A percentile compares a stretch with the other conserved stretches of the same genome.
Evolutionary conservation across 768 basidiomycete genomes (phyloP).

Genomic region (Suillus alpinus): DNA sequence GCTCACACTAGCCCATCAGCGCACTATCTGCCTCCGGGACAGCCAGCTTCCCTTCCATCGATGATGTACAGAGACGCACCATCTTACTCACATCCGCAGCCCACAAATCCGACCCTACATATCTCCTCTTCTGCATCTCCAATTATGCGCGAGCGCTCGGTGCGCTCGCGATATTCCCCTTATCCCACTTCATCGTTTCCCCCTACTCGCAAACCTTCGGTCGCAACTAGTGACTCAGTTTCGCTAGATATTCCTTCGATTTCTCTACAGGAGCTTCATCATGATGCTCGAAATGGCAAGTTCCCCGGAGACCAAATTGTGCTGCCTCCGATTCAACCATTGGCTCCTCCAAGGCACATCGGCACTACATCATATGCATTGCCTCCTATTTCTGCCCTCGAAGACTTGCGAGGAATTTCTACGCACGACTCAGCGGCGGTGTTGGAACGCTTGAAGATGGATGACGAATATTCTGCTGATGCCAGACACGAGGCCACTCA

Average conservation of each 20-base stretch:
- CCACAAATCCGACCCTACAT: constrained; percentile 29
- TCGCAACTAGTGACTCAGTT: constrained; percentile 23
- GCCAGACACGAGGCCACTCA: constrained; percentile 19
- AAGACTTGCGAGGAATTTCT: constrained; percentile 53
- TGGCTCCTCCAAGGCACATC: constrained; percentile 24
- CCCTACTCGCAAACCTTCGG: constrained; percentile 23
- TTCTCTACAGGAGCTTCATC: constrained; percentile 28
- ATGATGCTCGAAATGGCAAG: constrained; percentile 25
- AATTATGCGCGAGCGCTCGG: constrained; percentile 21
- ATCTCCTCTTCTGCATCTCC: constrained; percentile 27
- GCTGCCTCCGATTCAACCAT: constrained; percentile 42
- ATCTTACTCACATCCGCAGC: constrained; percentile 29
- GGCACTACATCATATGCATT: constrained; percentile 48
- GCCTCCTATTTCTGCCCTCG: constrained; percentile 68
- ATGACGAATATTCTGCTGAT: constrained; percentile 38
- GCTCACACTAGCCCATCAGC: constrained; percentile 16
- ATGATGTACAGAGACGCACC: constrained; percentile 20
- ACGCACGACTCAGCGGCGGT: constrained; percentile 63
- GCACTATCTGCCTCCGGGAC: constrained; percentile 24
- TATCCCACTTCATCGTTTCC: constrained; percentile 36
- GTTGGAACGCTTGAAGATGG: constrained; percentile 56
- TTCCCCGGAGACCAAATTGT: constrained; percentile 36
- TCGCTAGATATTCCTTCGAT: constrained; percentile 36
- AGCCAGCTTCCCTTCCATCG: constrained; percentile 18
- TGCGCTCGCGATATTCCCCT: constrained; percentile 40